These are phyloP conservation scores for Thecaphora thlaspeos DNA, from an alignment of 1,284 basidiomycete genomes.

Conservation along the genomic window DNA sequence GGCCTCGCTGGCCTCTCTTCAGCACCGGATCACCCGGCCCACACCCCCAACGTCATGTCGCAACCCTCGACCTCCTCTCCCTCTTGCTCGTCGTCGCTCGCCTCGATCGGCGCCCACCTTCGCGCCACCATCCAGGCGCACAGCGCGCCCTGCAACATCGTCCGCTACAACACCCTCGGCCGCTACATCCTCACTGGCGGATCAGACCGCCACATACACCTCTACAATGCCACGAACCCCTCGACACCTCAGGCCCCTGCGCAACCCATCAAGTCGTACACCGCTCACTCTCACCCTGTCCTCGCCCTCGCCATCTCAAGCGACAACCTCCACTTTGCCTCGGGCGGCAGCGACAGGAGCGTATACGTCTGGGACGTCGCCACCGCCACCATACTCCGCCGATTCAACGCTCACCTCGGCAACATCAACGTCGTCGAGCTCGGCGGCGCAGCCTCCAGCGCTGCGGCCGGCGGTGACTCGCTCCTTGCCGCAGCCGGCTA, in stretches of 20 bases:
- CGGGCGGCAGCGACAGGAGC: slow-evolving; percentile 85
- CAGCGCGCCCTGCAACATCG: slow-evolving; percentile 55
- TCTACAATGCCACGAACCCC: slow-evolving; percentile 84
- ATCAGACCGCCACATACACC: slow-evolving; percentile 79
- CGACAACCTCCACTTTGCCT: slow-evolving; percentile 90
- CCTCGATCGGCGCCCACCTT: too few relatives aligned
- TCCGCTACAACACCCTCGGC: slow-evolving; percentile 61
- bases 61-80: too few relatives aligned
- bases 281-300: slow-evolving; percentile 90
- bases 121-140: slow-evolving; percentile 30
- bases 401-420: slow-evolving; percentile 82
- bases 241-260: slow-evolving; percentile 2
- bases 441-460: slow-evolving; percentile 9
- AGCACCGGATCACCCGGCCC: too few relatives aligned
- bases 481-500: slow-evolving; percentile 39
- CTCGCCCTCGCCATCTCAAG: slow-evolving; percentile 80
- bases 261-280: slow-evolving; percentile 71
- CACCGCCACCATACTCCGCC: slow-evolving; percentile 74
- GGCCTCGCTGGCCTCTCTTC: too few relatives aligned
- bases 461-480: slow-evolving; percentile 20
- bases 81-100: too few relatives aligned
- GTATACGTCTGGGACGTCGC: slow-evolving; percentile 96
- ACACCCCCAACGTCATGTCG: too few relatives aligned
- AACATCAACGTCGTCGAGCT: slow-evolving; percentile 89
- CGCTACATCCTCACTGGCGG: slow-evolving; percentile 89